Base-by-base conservation (phyloP, 2,329 filamentous ascomycete species). In the Dactylella cylindrospora region DNA sequence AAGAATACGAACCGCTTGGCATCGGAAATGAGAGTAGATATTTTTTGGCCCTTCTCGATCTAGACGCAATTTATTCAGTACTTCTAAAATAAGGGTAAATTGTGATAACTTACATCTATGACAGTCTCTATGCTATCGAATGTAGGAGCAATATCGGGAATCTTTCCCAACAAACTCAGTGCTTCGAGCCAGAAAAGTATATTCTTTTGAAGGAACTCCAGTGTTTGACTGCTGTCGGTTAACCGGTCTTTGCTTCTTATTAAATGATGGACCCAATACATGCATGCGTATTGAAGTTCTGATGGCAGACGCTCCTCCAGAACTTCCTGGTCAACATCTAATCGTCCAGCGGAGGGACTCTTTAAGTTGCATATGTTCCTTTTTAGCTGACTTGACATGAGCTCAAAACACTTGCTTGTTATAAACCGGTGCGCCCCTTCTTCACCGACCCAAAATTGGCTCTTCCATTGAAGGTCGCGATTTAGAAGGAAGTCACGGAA, bases 111-210 rank as follows among this genome's bases (percentile, higher is more conserved):
- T 52, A 60, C 54, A 40, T 52, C 31, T 2, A 36, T 13, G 15
- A 19, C 6, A 12, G 26, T 20, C 4, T 3, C 12, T 13, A 59
- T 15, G 6, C 4, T 33, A 5, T 35, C 31, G 17, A 68, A 51
- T 23, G 49, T 64, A 19, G 44, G 23, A 28, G 50, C 39, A 19
- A 52, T 51, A 52, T 64, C 53, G 15, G 41, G 67, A 1, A 65
- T 51, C 47, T 70, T 68, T 28, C 66, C 55, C 22, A 72, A 68
- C 32, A 70, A 67, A 25, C 70, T 68, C 38, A 73, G 66, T 6
- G 71, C 72, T 55, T 74, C 71, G 22, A 74, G 67, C 72, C 71
- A 74, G 55, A 73, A 68, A 1, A 74, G 69, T 44, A 72, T 38
- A 66, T 73, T 67, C 39, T 55, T 44, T 49, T 68, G 50, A 4